Percentiles rank a stretch among this genome's conserved stretches.
Evolutionary conservation across 371 early-diverging fungal genomes (phyloP).

Genomic region (Nematocida displodere): DNA sequence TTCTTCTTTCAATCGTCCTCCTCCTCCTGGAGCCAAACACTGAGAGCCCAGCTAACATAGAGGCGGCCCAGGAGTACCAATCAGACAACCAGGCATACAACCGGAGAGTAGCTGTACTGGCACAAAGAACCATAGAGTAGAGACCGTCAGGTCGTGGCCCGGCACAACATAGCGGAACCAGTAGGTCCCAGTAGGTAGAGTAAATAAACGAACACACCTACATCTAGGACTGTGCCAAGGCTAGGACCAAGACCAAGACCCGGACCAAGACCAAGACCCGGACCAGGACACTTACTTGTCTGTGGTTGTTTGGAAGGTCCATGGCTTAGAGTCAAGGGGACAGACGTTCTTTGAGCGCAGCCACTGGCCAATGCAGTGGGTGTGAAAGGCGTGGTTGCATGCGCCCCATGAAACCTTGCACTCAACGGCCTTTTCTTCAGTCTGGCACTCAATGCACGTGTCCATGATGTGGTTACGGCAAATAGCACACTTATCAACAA

Average conservation of each 20-base stretch:
- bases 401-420: conserved; percentile 97
- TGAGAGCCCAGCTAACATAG: conserved; percentile 66
- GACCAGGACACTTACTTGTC: no score
- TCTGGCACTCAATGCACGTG: conserved; percentile 72
- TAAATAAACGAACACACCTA: no score
- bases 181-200: no score
- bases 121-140: conserved; percentile 69
- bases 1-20: conserved; percentile 65
- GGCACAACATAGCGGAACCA: no score
- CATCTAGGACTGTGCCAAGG: no score
- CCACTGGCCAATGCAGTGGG: conserved; percentile 97
- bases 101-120: conserved; percentile 70
- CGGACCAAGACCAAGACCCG: no score
- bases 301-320: conserved; percentile 72
- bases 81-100: conserved; percentile 70
- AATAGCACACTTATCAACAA: conserved; percentile 96
- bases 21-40: conserved; percentile 67
- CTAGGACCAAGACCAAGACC: no score
- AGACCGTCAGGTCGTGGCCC: no score
- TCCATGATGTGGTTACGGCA: conserved; percentile 99
- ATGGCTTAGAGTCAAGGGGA: conserved; percentile 94
- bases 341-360: conserved; percentile 91
- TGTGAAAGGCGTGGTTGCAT: conserved; percentile 98
- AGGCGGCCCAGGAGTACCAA: conserved; percentile 65
- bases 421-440: conserved; percentile 77